These are phyloP conservation scores for Rostrohypoxylon terebratum DNA, from an alignment of 495 filamentous ascomycete genomes.

Conservation along the genomic window DNA sequence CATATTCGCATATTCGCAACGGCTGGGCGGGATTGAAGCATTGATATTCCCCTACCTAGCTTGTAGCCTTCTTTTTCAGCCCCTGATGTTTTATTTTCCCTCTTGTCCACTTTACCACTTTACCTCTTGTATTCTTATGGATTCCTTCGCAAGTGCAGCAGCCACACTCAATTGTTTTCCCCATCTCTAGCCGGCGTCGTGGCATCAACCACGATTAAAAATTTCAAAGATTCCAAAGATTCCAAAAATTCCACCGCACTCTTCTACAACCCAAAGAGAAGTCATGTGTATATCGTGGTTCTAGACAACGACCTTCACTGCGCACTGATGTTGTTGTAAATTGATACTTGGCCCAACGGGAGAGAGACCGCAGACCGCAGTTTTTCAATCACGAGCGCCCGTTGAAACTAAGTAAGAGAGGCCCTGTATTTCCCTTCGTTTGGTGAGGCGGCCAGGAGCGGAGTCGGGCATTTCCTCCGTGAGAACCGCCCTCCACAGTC, in stretches of 20 bases:
- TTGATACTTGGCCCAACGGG: constrained; percentile 23
- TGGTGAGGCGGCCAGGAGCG: constrained; percentile 44
- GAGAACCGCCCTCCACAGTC: constrained; percentile 47
- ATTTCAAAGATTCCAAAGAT: not conserved
- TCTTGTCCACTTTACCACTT: constrained; percentile 43
- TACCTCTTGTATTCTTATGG: constrained; percentile 27
- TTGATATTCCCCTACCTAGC: constrained; percentile 34
- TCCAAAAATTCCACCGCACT: constrained; percentile 21
- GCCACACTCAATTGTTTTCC: constrained; percentile 35
- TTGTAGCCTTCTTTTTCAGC: constrained; percentile 38
- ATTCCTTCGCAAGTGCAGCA: constrained; percentile 41
- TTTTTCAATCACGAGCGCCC: constrained; percentile 38
- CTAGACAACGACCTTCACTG: constrained; percentile 20
- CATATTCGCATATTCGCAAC: constrained; percentile 37
- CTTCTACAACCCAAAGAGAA: constrained; percentile 8
- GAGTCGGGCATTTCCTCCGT: constrained; percentile 48
- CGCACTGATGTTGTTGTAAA: constrained; percentile 30
- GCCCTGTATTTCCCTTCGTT: constrained; percentile 43
- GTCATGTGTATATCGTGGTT: constrained; percentile 27
- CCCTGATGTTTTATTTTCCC: constrained; percentile 39
- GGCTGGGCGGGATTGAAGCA: constrained; percentile 33
- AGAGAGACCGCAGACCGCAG: constrained; percentile 13
- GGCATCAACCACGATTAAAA: constrained; percentile 43
- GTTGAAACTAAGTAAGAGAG: constrained; percentile 20
- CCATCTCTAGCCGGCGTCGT: constrained; percentile 33